Percentiles rank a stretch among this genome's conserved stretches.
These are phyloP conservation scores for Parasitella parasitica DNA, from an alignment of 371 early-diverging fungal species.

Conservation along the genomic window DNA sequence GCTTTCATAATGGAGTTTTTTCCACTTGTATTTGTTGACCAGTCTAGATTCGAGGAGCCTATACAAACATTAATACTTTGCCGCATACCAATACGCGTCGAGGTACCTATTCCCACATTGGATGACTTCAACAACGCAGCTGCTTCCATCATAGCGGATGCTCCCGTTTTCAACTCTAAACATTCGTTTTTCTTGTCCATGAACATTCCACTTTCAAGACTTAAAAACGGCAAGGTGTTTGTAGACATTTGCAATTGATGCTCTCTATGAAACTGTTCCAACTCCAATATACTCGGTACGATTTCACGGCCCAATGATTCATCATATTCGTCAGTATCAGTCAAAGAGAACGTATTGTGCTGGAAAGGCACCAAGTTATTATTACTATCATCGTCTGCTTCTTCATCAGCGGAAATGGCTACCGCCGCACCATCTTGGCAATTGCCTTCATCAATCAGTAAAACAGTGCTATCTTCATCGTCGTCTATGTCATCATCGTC, in stretches of 20 bases:
- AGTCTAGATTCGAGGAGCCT: constrained; percentile 22
- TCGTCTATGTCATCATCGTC: constrained; percentile 51
- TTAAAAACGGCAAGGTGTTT: constrained; percentile 30
- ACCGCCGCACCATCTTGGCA: not conserved
- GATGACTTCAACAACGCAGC: not conserved
- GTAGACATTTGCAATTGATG: constrained; percentile 27
- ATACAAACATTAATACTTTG: too few relatives aligned
- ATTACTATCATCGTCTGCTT: constrained; percentile 4
- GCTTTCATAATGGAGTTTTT: constrained; percentile 74
- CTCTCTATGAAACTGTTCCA: constrained; percentile 25
- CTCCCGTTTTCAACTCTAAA: not conserved
- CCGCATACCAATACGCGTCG: too few relatives aligned
- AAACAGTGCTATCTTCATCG: not conserved
- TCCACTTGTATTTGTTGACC: constrained; percentile 28
- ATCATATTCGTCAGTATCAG: constrained; percentile 63
- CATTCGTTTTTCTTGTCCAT: not conserved
- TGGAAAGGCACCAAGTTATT: constrained; percentile 9
- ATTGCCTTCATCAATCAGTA: not conserved
- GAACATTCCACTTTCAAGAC: constrained; percentile 26
- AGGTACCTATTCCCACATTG: not conserved
- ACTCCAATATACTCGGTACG: constrained; percentile 29
- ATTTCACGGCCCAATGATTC: constrained; percentile 57
- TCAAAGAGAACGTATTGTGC: constrained; percentile 51
- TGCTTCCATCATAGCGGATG: not conserved
- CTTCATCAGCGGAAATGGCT: not conserved